phyloP scores from a whole-genome alignment of 1,139 yeast species.

The Saccharomyces hybrid region DNA sequence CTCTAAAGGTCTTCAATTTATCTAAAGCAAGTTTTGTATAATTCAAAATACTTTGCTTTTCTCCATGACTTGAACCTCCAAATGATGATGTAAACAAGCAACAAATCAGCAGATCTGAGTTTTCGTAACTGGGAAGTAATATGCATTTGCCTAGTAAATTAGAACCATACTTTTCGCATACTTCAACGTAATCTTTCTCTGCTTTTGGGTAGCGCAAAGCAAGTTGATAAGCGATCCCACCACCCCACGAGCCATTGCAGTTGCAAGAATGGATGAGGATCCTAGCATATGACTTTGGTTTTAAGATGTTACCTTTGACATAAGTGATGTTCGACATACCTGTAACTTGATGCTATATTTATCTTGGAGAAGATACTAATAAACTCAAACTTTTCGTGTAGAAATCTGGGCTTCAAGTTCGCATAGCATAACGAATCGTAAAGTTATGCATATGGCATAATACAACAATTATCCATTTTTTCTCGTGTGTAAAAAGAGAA shows the following conservation, averaged over 20 bases:
- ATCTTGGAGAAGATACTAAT: not conserved
- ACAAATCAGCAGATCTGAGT: slow-evolving; percentile 17
- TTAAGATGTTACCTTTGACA: slow-evolving; percentile 19
- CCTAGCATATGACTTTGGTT: slow-evolving; percentile 11
- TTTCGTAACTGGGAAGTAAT: slow-evolving; percentile 21
- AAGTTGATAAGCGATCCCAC: slow-evolving; percentile 46
- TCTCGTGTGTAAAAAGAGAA: not conserved
- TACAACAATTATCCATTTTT: not conserved
- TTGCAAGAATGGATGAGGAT: slow-evolving; percentile 60
- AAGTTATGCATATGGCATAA: not conserved
- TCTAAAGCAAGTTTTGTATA: slow-evolving; percentile 17
- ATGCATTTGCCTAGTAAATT: slow-evolving; percentile 22
- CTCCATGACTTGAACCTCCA: slow-evolving; percentile 21
- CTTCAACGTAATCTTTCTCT: slow-evolving; percentile 20
- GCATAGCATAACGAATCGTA: not conserved
- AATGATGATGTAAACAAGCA: slow-evolving; percentile 24
- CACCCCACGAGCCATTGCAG: slow-evolving; percentile 77
- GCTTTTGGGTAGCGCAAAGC: slow-evolving; percentile 22
- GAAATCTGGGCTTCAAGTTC: not conserved
- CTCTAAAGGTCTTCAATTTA: not conserved
- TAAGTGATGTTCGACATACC: slow-evolving; percentile 16
- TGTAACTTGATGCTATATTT: not conserved
- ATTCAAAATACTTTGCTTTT: slow-evolving; percentile 12
- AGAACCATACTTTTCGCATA: slow-evolving; percentile 20
- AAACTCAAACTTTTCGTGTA: not conserved